A percentile compares a stretch with the other conserved stretches of the same genome.
phyloP scores from a whole-genome alignment of 225 moss, liverwort and hornwort genomes.

The Marchantia paleacea region DNA sequence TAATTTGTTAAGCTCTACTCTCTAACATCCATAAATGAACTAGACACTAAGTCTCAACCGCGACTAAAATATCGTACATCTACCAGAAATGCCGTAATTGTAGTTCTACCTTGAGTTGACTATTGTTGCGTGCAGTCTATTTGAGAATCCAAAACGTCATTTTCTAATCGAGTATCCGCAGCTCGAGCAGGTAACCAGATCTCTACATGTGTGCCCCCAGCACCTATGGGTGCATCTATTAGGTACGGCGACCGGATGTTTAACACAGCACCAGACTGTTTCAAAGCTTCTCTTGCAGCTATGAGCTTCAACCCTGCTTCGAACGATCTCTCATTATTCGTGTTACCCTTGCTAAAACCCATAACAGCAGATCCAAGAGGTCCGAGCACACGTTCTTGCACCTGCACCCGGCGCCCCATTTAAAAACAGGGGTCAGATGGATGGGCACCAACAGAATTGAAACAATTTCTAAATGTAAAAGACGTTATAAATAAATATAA shows the following conservation, averaged over 20 bases:
- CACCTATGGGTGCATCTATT: conserved; percentile 45
- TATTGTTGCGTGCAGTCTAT: neutral
- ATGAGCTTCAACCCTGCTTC: conserved; percentile 35
- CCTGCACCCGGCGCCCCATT: conserved; percentile 29
- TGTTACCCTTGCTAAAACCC: conserved; percentile 31
- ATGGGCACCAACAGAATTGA: neutral
- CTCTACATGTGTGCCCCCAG: conserved; percentile 63
- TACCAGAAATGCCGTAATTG: neutral
- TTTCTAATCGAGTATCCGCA: conserved; percentile 1
- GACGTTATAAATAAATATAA: no score
- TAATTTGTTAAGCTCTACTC: no score
- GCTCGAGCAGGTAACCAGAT: conserved; percentile 66
- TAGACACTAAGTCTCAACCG: neutral
- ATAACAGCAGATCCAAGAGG: conserved; percentile 45
- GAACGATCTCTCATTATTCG: conserved; percentile 21
- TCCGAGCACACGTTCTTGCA: conserved; percentile 53
- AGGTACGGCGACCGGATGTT: conserved; percentile 64
- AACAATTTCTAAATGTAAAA: no score
- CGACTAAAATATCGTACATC: neutral
- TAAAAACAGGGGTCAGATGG: no score
- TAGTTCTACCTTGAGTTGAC: neutral
- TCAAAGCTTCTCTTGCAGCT: conserved; percentile 60
- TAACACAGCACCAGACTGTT: conserved; percentile 68
- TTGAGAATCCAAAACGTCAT: neutral
- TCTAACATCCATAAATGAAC: neutral